Conservation (phyloP, 345 rosid species). For the Dimocarpus longan region DNA sequence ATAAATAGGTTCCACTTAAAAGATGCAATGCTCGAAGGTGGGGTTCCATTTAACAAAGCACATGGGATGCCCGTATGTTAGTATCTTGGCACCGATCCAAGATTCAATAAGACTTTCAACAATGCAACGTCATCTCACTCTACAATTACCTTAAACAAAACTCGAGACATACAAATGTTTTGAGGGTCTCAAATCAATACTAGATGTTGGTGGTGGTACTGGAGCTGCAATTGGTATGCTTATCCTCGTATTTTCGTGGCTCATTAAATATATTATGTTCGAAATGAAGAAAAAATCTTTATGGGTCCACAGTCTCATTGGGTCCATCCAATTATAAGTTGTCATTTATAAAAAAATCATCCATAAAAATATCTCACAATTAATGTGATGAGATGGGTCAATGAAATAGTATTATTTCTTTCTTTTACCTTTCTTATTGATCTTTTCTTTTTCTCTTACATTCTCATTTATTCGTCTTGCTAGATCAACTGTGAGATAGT, state of each 20-base stretch:
- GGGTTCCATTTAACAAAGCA: not conserved
- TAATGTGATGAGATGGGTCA: no score
- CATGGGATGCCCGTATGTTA: not conserved
- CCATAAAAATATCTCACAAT: no score
- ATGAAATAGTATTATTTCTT: no score
- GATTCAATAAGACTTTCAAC: not conserved
- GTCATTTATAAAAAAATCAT: no score
- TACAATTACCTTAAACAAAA: slow-evolving; percentile 5
- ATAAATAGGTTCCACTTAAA: not conserved
- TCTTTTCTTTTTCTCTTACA: no score
- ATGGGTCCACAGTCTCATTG: no score
- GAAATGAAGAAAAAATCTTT: no score
- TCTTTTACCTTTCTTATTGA: no score
- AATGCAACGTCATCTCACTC: slow-evolving; percentile 15
- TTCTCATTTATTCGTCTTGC: no score
- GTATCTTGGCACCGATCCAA: not conserved
- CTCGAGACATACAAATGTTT: slow-evolving; percentile 28
- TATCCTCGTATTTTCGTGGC: slow-evolving; percentile 5
- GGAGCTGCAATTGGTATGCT: slow-evolving; percentile 23
- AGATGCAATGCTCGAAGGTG: not conserved
- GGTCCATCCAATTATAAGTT: no score
- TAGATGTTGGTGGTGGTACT: slow-evolving; percentile 24
- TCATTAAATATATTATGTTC: no score
- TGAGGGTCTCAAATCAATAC: slow-evolving; percentile 18
- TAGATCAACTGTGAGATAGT: no score